Evolutionary conservation across 2,329 filamentous ascomycete genomes (phyloP), one percentile per base, ranked within the genome.

Genomic region (Cytospora mali): DNA sequence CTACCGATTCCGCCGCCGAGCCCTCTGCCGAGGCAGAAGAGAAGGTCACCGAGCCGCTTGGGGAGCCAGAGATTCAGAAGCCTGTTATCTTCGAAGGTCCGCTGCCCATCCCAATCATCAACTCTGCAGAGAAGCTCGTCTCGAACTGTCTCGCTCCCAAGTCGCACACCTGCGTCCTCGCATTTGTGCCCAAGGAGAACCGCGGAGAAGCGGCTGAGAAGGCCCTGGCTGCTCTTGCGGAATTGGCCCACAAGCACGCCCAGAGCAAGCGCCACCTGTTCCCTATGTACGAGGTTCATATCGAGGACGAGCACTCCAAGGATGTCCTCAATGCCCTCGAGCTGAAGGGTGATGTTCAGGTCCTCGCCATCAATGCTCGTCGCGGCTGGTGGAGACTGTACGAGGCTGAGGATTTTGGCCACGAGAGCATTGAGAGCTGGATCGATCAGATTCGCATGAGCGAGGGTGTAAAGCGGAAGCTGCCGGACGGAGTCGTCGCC

Each of bases 381-480:
- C 87, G 93, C 59, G 84, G 85, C 49, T 99, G 95, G 95, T 96
- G 88, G 85, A 89, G 90, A 70, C 85, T 84, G 62, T 95, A 91
- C 74, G 78, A 85, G 54, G 86, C 83, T 7, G 71, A 52, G 3
- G 78, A 84, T 50, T 87, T 87, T 51, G 85, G 84, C 60, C 72
- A 81, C 27, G 80, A 84, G 59, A 84, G 82, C 28, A 79, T 99
- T 31, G 92, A 97, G 77, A 79, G 80, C 66, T 99, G 94, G 92
- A 86, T 99, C 64, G 95, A 99, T 71, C 83, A 86, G n/a, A 92
- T 98, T 66, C 88, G 92, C 42, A 84, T 99, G 81, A 92, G 93
- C 58, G 94, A 98, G 72, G 90, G 92, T 2, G 78, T 84, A 64
- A 97, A 94, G 81, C 83, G 87, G 70, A 91, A 88, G 77, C 74